These are phyloP conservation scores for Leccinellum rugosiceps DNA, from an alignment of 768 basidiomycete species.

Conservation along the genomic window DNA sequence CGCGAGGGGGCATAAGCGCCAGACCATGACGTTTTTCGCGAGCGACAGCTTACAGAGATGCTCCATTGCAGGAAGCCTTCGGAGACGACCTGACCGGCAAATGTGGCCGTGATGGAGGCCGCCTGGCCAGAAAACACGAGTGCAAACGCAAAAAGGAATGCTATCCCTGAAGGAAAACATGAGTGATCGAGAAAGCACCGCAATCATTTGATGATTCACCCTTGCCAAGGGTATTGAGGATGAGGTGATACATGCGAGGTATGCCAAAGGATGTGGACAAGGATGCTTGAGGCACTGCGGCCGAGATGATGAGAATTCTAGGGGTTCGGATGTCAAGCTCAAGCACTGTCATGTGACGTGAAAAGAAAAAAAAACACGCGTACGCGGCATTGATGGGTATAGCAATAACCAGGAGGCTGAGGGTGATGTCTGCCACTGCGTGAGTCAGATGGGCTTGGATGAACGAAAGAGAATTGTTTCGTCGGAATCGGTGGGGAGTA, in stretches of 20 bases:
- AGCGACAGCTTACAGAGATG: slow-evolving; percentile 29
- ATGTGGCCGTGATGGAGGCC: slow-evolving; percentile 48
- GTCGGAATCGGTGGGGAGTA: slow-evolving; percentile 17
- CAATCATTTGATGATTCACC: slow-evolving; percentile 19
- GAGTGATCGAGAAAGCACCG: not conserved
- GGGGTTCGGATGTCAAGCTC: not conserved
- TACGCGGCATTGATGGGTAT: slow-evolving; percentile 44
- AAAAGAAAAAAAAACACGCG: slow-evolving; percentile 4
- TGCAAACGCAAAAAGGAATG: slow-evolving; percentile 46
- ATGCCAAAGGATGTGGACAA: slow-evolving; percentile 34
- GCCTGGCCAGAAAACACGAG: slow-evolving; percentile 46
- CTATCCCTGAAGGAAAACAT: slow-evolving; percentile 15
- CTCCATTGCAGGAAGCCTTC: slow-evolving; percentile 51
- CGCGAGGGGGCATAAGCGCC: not conserved
- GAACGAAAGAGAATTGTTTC: slow-evolving; percentile 35
- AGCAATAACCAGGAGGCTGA: slow-evolving; percentile 43
- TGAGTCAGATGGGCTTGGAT: slow-evolving; percentile 40
- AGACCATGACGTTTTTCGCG: not conserved
- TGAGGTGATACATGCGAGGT: slow-evolving; percentile 40
- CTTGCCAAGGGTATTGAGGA: slow-evolving; percentile 38
- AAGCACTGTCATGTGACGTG: not conserved
- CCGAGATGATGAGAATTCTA: slow-evolving; percentile 38
- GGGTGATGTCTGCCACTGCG: slow-evolving; percentile 44
- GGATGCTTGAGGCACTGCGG: slow-evolving; percentile 5
- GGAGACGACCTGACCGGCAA: slow-evolving; percentile 47